A percentile compares a stretch with the other conserved stretches of the same genome.
Evolutionary conservation across 768 basidiomycete species (phyloP).

Genomic region (Mycena venus): DNA sequence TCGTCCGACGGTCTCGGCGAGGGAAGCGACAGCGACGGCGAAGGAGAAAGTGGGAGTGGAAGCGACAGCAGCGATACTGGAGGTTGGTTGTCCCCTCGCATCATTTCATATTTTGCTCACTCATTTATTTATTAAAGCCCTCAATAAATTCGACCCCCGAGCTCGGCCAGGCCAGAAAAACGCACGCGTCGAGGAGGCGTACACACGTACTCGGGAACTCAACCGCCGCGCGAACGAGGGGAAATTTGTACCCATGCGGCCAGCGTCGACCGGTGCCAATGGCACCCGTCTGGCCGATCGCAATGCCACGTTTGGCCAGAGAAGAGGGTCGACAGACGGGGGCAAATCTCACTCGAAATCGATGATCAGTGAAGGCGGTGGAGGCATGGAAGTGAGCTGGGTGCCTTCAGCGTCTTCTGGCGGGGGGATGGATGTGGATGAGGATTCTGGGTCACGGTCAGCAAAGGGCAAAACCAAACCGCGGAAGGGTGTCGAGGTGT

Average conservation of each 20-base stretch:
- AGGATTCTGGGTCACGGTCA: conserved; percentile 48
- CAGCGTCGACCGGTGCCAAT: conserved; percentile 47
- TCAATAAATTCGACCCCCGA: conserved; percentile 65
- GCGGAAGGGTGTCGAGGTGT: conserved; percentile 79
- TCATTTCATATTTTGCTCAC: background rate
- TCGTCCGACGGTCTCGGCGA: conserved; percentile 70
- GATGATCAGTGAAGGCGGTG: conserved; percentile 33
- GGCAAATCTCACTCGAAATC: conserved; percentile 35
- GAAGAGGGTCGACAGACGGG: conserved; percentile 54
- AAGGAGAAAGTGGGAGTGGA: conserved; percentile 50
- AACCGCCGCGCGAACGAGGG: conserved; percentile 64
- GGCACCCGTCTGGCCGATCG: conserved; percentile 52
- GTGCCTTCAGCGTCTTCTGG: conserved; percentile 65
- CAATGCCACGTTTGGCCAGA: conserved; percentile 78
- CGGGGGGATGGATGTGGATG: conserved; percentile 34
- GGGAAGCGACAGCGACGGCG: conserved; percentile 58
- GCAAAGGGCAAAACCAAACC: conserved; percentile 49
- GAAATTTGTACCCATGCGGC: conserved; percentile 76
- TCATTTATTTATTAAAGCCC: conserved; percentile 49
- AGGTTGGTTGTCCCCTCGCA: conserved; percentile 51
- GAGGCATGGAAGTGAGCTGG: conserved; percentile 85
- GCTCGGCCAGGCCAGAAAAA: conserved; percentile 64
- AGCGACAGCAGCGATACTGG: conserved; percentile 71
- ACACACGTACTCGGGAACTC: conserved; percentile 54
- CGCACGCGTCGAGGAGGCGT: conserved; percentile 59